Percentiles rank a stretch among this genome's conserved stretches.
phyloP scores from a whole-genome alignment of 495 filamentous ascomycete genomes.

The Daldinia grandis region DNA sequence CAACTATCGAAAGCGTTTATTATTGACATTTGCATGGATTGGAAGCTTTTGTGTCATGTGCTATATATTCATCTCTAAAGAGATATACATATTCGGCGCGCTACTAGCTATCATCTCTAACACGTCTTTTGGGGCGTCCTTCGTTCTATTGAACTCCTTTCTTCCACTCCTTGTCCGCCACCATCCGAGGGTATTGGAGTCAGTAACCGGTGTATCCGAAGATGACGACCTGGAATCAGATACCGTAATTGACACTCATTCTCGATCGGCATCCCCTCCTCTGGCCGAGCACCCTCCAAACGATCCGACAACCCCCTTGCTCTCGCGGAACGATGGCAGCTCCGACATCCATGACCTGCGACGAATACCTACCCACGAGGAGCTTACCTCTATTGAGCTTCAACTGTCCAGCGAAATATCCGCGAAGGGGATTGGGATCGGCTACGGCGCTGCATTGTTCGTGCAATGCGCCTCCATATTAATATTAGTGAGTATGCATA shows the following conservation, averaged over 20 bases:
- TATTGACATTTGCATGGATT: conserved; percentile 82
- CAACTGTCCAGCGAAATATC: conserved; percentile 85
- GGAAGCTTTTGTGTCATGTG: conserved; percentile 87
- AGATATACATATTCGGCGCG: conserved; percentile 79
- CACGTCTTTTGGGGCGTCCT: conserved; percentile 86
- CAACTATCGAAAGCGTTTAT: conserved; percentile 85
- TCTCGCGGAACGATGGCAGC: conserved; percentile 39
- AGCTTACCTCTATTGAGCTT: conserved; percentile 70
- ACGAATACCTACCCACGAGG: conserved; percentile 49
- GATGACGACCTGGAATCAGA: conserved; percentile 45
- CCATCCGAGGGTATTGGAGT: conserved; percentile 64
- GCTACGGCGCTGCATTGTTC: conserved; percentile 83
- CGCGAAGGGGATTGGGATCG: conserved; percentile 87
- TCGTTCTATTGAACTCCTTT: conserved; percentile 86
- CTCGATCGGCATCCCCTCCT: conserved; percentile 38
- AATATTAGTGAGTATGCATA: conserved; percentile 72
- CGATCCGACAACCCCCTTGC: conserved; percentile 57
- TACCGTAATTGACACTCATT: conserved; percentile 25
- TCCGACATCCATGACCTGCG: conserved; percentile 49
- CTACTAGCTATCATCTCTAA: conserved; percentile 89
- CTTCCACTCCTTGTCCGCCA: conserved; percentile 82
- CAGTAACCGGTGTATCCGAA: conserved; percentile 41
- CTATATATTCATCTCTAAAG: conserved; percentile 79
- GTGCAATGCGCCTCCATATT: conserved; percentile 80
- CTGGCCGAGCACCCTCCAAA: conserved; percentile 41